Evolutionary conservation across 306 rosid species (phyloP), one percentile per base, ranked within the genome.

Genomic region (Quercus dentata): DNA sequence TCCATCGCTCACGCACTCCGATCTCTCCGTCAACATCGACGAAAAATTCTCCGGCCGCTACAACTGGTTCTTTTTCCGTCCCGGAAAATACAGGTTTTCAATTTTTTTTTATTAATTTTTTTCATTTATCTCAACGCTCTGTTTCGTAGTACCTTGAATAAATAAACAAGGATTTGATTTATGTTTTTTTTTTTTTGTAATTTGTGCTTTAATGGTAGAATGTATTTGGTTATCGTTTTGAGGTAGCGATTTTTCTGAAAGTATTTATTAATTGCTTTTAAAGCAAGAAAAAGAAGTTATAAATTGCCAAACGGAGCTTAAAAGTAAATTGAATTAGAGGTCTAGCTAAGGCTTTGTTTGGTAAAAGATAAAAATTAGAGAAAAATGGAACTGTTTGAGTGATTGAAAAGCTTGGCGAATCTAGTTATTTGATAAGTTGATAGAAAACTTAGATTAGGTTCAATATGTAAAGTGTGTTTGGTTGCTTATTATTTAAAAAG

Each of bases 1-100:
- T 23, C 99, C 99, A 17, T 90, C 98, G 56, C 94, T 95, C 23
- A 70, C 96, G 33, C 87, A 87, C 76, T 86, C 98, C 56, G 98
- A 93, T 93, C 90, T 95, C 93, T 69, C 85, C 65, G 91, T 83
- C 30, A 96, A 89, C 80, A 88, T 93, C 76, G 85, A 91, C 25
- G 83, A 86, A 44, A 94, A 79, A 49, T 93, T 95, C 78, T 63
- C 86, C 31, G 89, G 86, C 74, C 98, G 94, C 87, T 89, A 82
- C 85, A 75, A 88, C 83, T 93, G 92, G 91, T 74, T 80, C 72
- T 82, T 80, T 86, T 95, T 85, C 83, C 89, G 90, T 41, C 92
- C 98, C 21, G 99, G 98, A 56, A 90, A 89, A 85, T 87, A 1
- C 87, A 91, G 92, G 97, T 88, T 7, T 7, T 52, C 15, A 6